Base-by-base conservation (phyloP, 345 rosid species). In the Garcia nutans region DNA sequence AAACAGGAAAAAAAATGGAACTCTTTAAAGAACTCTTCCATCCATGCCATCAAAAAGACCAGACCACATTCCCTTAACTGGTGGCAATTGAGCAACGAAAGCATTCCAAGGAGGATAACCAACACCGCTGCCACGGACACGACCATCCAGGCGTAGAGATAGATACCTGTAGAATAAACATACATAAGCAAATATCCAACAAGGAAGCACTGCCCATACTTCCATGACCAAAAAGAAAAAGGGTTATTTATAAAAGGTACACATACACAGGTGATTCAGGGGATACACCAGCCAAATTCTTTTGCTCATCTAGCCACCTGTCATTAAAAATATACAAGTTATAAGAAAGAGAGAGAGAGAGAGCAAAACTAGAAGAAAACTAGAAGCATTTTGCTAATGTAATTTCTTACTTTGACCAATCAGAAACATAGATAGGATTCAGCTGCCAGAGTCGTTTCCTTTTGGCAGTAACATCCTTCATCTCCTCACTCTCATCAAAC, bases 21-120 rank as follows among this genome's bases (percentile, higher is more conserved):
- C 56, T 60, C 42, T 72, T 56, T 78, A 86, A 63, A 88, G 86
- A 70, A 93, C 99, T 87, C 92, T 90, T 70, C 97, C 99, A 70
- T 91, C 97, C 87, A 95, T 84, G 78, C 97, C 97, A 75, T 95
- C 99, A 72, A 95, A 88, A 81, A 93, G 91, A 81, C 99, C 99
- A 41, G 96, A 80, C 97, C 97, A 91, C 15, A 93, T 81, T 64
- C 99, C 99, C 73, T 91, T 95, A 60, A 85, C 87, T 17, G 92
- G 99, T 70, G 97, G 99, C 71, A 93, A 81, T 79, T 95, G 97
- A 72, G 88, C 96, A 60, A 91, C 97, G 52, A 95, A 88, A 68
- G 96, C 97, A 86, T 93, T 94, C 97, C 99, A 95, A 74, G 99
- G 97, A 84, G 99, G 98, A 77, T 93, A 91, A 74, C 97, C 99